Conservation (phyloP, 2,329 filamentous ascomycete species). For the Ophiostoma piceae region DNA sequence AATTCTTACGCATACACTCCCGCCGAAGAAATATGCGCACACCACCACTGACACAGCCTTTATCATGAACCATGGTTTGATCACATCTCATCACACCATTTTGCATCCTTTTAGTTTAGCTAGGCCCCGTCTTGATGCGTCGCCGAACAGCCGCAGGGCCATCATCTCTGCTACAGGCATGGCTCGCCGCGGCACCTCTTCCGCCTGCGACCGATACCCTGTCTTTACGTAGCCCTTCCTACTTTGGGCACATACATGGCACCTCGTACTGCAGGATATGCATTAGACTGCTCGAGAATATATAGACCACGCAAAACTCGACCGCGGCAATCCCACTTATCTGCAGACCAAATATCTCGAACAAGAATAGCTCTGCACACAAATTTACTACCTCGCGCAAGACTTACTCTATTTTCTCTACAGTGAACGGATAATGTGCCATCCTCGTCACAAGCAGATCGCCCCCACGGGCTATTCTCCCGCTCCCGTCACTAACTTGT, state of each 20-base stretch:
- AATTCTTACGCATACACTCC: neutral
- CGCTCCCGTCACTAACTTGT: neutral
- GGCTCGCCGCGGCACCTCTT: neutral
- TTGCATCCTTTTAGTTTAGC: neutral
- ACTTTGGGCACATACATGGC: neutral
- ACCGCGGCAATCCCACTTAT: neutral
- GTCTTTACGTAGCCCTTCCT: neutral
- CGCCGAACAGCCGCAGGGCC: neutral
- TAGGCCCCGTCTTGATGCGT: neutral
- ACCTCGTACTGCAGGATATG: neutral
- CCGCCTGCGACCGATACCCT: neutral
- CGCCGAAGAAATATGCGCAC: neutral
- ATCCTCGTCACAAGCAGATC: neutral
- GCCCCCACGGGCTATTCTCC: neutral
- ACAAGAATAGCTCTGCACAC: conserved; percentile 4
- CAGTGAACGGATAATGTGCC: neutral
- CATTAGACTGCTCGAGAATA: neutral
- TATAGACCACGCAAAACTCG: neutral
- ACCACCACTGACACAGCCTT: neutral
- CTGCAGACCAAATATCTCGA: neutral
- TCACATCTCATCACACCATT: neutral
- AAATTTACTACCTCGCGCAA: neutral
- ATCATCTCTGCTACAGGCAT: neutral
- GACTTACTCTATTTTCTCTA: neutral
- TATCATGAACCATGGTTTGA: neutral